Evolutionary conservation across 169 alveolate species (phyloP).

Genomic region (Theileria orientalis): DNA sequence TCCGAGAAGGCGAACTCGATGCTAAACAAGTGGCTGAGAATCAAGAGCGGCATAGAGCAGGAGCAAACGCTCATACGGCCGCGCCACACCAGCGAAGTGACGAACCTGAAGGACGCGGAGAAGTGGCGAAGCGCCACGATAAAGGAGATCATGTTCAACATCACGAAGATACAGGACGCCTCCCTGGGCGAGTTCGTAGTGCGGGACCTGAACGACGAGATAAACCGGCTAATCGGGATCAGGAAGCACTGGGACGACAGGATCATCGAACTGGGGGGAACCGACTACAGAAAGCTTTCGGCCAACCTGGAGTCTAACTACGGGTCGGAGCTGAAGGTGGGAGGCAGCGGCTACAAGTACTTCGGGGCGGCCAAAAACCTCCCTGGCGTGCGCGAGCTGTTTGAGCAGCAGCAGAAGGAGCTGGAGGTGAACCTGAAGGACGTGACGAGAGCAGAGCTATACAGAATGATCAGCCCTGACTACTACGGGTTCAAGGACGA

Average conservation of each 20-base stretch:
- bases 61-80: slow-evolving; percentile 42
- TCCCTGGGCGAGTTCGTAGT: slow-evolving; percentile 89
- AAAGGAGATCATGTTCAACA: slow-evolving; percentile 83
- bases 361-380: slow-evolving; percentile 94
- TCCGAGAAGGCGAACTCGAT: slow-evolving; percentile 65
- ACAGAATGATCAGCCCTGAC: slow-evolving; percentile 50
- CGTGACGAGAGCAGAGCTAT: slow-evolving; percentile 55
- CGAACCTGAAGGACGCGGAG: slow-evolving; percentile 47
- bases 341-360: slow-evolving; percentile 88
- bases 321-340: slow-evolving; percentile 76
- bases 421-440: slow-evolving; percentile 16
- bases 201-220: slow-evolving; percentile 92
- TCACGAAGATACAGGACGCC: slow-evolving; percentile 89
- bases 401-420: slow-evolving; percentile 76
- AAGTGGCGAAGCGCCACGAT: slow-evolving; percentile 59
- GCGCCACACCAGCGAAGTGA: slow-evolving; percentile 54
- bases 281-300: slow-evolving; percentile 71
- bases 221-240: slow-evolving; percentile 87
- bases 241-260: slow-evolving; percentile 90
- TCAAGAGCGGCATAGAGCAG: slow-evolving; percentile 51
- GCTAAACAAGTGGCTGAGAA: slow-evolving; percentile 65
- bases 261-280: slow-evolving; percentile 88
- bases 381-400: slow-evolving; percentile 91
- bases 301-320: slow-evolving; percentile 40
- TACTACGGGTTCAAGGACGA: slow-evolving; percentile 56